These are phyloP conservation scores for Daldinia sp. DNA, from an alignment of 2,329 filamentous ascomycete genomes.

Conservation along the genomic window DNA sequence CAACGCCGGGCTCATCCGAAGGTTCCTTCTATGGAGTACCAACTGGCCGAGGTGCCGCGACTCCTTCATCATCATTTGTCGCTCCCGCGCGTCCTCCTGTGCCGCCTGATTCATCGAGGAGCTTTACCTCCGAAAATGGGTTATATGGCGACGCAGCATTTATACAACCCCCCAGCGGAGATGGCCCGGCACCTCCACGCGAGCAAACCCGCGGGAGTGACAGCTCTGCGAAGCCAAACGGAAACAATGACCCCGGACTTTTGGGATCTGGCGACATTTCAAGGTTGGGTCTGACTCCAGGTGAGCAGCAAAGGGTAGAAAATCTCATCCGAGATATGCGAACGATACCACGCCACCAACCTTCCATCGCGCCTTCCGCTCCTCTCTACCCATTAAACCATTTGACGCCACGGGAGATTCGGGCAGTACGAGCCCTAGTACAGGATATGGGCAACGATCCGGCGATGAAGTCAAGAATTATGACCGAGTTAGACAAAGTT, in stretches of 20 bases:
- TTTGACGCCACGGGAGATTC: constrained; percentile 21
- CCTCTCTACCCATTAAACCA: constrained; percentile 8
- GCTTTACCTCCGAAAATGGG: constrained; percentile 54
- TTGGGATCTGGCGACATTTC: not conserved
- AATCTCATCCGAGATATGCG: constrained; percentile 23
- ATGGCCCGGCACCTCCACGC: not conserved
- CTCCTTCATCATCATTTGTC: constrained; percentile 39
- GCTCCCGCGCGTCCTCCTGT: constrained; percentile 35
- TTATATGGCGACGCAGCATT: constrained; percentile 54
- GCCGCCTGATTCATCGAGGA: constrained; percentile 42
- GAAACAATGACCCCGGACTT: not conserved
- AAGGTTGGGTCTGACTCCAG: not conserved
- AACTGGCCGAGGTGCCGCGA: constrained; percentile 41
- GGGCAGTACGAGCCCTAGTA: constrained; percentile 13
- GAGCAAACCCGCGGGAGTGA: not conserved
- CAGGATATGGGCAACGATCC: constrained; percentile 18
- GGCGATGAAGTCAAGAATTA: not conserved
- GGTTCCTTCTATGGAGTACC: constrained; percentile 47
- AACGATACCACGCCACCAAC: not conserved
- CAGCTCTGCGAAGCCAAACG: not conserved
- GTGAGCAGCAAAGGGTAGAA: constrained; percentile 10
- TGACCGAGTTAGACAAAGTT: constrained; percentile 16
- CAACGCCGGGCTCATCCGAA: constrained; percentile 38
- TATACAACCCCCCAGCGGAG: constrained; percentile 41
- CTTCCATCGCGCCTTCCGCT: not conserved